These are phyloP conservation scores for Coniella vitis DNA, from an alignment of 2,329 filamentous ascomycete species.

Conservation along the genomic window DNA sequence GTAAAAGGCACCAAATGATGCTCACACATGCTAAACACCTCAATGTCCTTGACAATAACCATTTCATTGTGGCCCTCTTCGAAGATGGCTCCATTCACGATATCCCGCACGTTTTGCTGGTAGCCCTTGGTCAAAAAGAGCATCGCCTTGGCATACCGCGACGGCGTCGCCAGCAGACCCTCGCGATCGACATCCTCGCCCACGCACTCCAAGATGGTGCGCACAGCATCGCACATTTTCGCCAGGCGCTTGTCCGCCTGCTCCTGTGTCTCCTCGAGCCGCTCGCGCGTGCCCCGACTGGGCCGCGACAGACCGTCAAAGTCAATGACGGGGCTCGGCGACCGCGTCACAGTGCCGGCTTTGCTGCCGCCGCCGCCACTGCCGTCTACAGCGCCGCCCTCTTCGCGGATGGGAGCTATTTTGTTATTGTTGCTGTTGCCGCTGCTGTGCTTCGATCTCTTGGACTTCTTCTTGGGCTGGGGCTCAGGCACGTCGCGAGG, in stretches of 20 bases:
- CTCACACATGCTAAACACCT: constrained; percentile 90
- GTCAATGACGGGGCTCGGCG: constrained; percentile 52
- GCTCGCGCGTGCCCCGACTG: constrained; percentile 56
- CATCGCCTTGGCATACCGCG: constrained; percentile 90
- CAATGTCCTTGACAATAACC: constrained; percentile 96
- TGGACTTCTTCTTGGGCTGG: constrained; percentile 27
- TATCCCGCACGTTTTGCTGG: constrained; percentile 84
- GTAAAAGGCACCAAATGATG: constrained; percentile 96
- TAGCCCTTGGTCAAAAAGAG: constrained; percentile 96
- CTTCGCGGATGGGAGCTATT: constrained; percentile 16
- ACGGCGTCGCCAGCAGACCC: constrained; percentile 62
- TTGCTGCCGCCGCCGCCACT: constrained; percentile 13
- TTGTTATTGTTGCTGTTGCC: not conserved
- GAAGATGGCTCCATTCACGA: constrained; percentile 92
- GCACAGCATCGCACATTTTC: constrained; percentile 55
- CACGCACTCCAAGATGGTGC: constrained; percentile 61
- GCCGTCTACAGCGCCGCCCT: not conserved
- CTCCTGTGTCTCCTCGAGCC: constrained; percentile 49
- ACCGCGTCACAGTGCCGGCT: constrained; percentile 28
- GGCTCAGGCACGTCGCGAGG: constrained; percentile 47
- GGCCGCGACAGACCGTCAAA: constrained; percentile 56
- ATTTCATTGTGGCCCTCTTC: constrained; percentile 95
- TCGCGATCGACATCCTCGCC: constrained; percentile 62
- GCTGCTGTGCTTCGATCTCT: constrained; percentile 3
- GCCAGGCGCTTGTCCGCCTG: constrained; percentile 45